phyloP scores from a whole-genome alignment of 192 early-diverging fungal genomes.

The Backusella tuberculispora region DNA sequence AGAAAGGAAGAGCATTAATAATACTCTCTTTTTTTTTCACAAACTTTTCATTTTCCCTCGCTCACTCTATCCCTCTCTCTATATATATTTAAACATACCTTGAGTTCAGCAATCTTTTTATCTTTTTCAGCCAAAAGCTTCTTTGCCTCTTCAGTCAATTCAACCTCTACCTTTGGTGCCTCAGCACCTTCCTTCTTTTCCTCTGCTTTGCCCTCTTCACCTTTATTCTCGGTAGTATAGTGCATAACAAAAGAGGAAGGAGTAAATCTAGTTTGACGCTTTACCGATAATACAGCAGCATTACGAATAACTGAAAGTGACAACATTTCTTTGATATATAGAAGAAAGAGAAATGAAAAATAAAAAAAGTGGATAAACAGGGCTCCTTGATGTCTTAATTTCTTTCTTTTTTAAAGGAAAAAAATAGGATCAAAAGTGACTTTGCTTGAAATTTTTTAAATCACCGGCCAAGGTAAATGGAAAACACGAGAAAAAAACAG shows the following conservation, averaged over 20 bases:
- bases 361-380: constrained; percentile 6
- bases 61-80: neutral
- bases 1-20: neutral
- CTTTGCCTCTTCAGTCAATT: constrained; percentile 31
- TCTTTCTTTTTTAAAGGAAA: constrained; percentile 11
- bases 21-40: neutral
- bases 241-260: neutral
- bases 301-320: constrained; percentile 17
- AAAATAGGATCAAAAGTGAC: constrained; percentile 5
- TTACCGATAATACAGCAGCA: constrained; percentile 20
- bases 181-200: constrained; percentile 25
- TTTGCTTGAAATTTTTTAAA: neutral
- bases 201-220: constrained; percentile 31
- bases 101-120: constrained; percentile 78
- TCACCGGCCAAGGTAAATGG: neutral
- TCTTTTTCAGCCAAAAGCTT: constrained; percentile 67
- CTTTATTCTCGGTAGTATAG: constrained; percentile 49
- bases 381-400: constrained; percentile 18
- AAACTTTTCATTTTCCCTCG: neutral
- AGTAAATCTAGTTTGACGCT: neutral
- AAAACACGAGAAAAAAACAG: constrained; percentile 8
- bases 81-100: constrained; percentile 54
- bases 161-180: constrained; percentile 30
- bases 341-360: neutral
- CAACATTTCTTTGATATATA: constrained; percentile 16